These are phyloP conservation scores for Penicillium sp. DNA, from an alignment of 2,329 filamentous ascomycete genomes.

Conservation along the genomic window DNA sequence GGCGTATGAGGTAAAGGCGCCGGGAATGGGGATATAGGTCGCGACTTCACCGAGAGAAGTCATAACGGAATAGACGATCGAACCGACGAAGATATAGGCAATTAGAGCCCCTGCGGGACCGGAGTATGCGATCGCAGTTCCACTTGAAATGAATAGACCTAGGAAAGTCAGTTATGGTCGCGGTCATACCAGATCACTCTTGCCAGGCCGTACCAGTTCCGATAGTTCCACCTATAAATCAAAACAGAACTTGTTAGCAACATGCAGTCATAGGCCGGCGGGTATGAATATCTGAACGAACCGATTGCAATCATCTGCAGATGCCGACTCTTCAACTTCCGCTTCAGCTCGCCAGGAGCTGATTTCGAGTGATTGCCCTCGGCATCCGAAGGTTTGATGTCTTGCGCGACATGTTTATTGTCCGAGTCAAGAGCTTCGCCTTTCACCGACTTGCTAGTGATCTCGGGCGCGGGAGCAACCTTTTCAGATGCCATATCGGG, in stretches of 20 bases:
- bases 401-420: conserved; percentile 22
- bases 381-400: conserved; percentile 27
- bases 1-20: conserved; percentile 77
- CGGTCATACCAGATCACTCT: not conserved
- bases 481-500: conserved; percentile 25
- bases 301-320: conserved; percentile 36
- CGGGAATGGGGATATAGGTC: conserved; percentile 75
- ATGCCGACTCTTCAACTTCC: conserved; percentile 33
- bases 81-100: conserved; percentile 71
- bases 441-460: conserved; percentile 20
- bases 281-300: conserved; percentile 12
- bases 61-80: conserved; percentile 78
- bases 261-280: not conserved
- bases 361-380: conserved; percentile 27
- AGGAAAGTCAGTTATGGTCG: conserved; percentile 13
- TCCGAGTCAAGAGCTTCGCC: conserved; percentile 22
- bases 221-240: conserved; percentile 31
- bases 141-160: conserved; percentile 72
- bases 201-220: conserved; percentile 29
- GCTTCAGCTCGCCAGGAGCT: conserved; percentile 31
- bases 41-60: conserved; percentile 70
- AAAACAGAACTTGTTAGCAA: conserved; percentile 16
- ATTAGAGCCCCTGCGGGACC: conserved; percentile 71
- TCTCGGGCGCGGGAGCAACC: conserved; percentile 10
- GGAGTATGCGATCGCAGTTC: conserved; percentile 64